A percentile compares a stretch with the other conserved stretches of the same genome.
Evolutionary conservation across 75 land plant genomes (phyloP).

Genomic region (Isoetes taiwanensis): DNA sequence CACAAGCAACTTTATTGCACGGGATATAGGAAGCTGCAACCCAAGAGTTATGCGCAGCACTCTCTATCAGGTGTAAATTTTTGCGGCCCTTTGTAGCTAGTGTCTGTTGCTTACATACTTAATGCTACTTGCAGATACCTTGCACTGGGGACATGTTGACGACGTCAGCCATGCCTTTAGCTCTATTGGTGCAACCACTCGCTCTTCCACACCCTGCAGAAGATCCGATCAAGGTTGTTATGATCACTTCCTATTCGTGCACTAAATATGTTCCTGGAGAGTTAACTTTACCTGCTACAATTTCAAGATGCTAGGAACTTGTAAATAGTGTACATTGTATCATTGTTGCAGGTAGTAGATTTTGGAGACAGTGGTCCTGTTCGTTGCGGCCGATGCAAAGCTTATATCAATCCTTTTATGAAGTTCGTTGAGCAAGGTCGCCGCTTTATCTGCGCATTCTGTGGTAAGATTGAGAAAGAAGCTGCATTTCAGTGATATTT

Average conservation of each 20-base stretch:
- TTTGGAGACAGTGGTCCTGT: conserved; percentile 97
- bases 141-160: conserved; percentile 65
- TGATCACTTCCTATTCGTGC: background rate
- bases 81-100: background rate
- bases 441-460: conserved; percentile 77
- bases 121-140: conserved; percentile 45
- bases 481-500: no score
- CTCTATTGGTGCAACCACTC: conserved; percentile 82
- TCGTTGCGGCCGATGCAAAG: conserved; percentile 86
- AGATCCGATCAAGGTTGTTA: conserved; percentile 74
- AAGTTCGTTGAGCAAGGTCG: conserved; percentile 89
- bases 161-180: conserved; percentile 83
- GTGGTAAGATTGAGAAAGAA: no score
- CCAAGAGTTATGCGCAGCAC: conserved; percentile 93
- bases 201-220: conserved; percentile 90
- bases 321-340: background rate
- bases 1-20: conserved; percentile 63
- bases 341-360: conserved; percentile 59
- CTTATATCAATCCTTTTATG: conserved; percentile 93
- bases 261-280: background rate
- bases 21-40: conserved; percentile 90
- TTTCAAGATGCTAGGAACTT: background rate
- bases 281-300: background rate
- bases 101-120: background rate
- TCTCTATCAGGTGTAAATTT: conserved; percentile 55